phyloP scores from a whole-genome alignment of 2,329 filamentous ascomycete species.

The Aspergillus proliferans region DNA sequence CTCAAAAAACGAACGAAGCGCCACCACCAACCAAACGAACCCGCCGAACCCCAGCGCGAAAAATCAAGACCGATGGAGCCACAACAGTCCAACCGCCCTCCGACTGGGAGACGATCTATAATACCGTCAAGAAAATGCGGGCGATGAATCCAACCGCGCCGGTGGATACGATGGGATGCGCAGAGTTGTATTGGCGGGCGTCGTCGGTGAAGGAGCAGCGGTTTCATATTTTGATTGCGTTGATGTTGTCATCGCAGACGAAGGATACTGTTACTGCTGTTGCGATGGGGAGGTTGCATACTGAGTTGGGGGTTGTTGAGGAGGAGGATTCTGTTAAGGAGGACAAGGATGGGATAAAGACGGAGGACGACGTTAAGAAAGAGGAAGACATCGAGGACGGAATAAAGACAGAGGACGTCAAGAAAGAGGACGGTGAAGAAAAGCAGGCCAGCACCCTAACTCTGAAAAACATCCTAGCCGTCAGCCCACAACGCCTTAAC shows the following conservation, averaged over 20 bases:
- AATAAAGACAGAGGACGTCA: neutral
- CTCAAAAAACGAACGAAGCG: constrained; percentile 17
- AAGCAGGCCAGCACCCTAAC: constrained; percentile 50
- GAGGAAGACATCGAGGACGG: neutral
- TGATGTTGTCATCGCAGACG: constrained; percentile 90
- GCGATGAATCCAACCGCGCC: constrained; percentile 63
- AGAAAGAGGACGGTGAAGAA: constrained; percentile 17
- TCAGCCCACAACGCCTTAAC: constrained; percentile 62
- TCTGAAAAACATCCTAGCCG: constrained; percentile 68
- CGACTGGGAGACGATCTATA: constrained; percentile 80
- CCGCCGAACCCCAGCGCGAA: constrained; percentile 37
- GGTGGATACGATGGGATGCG: constrained; percentile 97
- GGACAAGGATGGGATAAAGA: neutral
- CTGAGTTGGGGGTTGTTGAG: constrained; percentile 51
- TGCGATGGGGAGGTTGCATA: constrained; percentile 73
- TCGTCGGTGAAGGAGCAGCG: constrained; percentile 54
- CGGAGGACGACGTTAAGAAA: too few relatives aligned
- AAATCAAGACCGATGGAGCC: constrained; percentile 31
- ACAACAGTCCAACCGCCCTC: constrained; percentile 54
- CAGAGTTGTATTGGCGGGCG: constrained; percentile 38
- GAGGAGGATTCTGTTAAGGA: neutral
- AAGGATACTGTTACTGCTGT: constrained; percentile 86
- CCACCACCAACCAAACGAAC: constrained; percentile 22
- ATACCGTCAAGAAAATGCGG: constrained; percentile 70
- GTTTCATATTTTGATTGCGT: constrained; percentile 77